phyloP scores from a whole-genome alignment of 2,329 filamentous ascomycete genomes.

The Aaosphaeria pasadenensis region DNA sequence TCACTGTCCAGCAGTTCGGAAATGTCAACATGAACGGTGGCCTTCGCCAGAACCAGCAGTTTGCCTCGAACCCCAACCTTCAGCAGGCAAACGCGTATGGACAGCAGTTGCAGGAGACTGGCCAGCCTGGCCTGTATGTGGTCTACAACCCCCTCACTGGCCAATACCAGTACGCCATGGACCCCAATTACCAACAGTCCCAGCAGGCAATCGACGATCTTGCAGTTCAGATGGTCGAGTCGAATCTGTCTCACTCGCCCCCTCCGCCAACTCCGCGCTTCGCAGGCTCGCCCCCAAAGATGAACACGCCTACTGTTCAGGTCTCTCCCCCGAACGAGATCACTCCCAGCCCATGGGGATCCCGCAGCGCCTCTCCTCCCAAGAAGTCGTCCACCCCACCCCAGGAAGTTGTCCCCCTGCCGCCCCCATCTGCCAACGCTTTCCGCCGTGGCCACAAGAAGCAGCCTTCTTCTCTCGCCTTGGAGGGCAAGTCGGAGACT shows the following conservation, averaged over 20 bases:
- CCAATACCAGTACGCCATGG: conserved; percentile 77
- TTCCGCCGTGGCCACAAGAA: conserved; percentile 96
- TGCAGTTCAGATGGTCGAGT: conserved; percentile 11
- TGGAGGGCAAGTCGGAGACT: conserved; percentile 55
- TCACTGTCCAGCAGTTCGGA: conserved; percentile 56
- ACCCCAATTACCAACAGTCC: conserved; percentile 57
- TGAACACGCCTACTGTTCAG: conserved; percentile 61
- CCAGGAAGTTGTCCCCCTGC: conserved; percentile 69
- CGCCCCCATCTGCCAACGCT: conserved; percentile 83
- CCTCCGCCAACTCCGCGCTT: conserved; percentile 44
- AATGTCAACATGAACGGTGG: conserved; percentile 62
- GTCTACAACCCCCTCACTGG: conserved; percentile 85
- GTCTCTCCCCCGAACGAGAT: conserved; percentile 72
- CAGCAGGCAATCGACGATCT: conserved; percentile 29
- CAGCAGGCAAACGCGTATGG: conserved; percentile 58
- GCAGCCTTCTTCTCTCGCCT: conserved; percentile 65
- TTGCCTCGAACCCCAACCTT: conserved; percentile 50
- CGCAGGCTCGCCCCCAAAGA: conserved; percentile 35
- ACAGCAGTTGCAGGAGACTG: conserved; percentile 64
- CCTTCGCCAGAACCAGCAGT: conserved; percentile 47
- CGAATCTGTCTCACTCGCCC: conserved; percentile 46
- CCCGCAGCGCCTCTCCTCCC: conserved; percentile 64
- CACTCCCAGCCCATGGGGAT: conserved; percentile 49
- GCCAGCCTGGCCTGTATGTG: conserved; percentile 73
- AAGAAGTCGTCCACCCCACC: conserved; percentile 66